Conservation (phyloP, 192 early-diverging fungal species). For the Glomus cerebriforme region DNA sequence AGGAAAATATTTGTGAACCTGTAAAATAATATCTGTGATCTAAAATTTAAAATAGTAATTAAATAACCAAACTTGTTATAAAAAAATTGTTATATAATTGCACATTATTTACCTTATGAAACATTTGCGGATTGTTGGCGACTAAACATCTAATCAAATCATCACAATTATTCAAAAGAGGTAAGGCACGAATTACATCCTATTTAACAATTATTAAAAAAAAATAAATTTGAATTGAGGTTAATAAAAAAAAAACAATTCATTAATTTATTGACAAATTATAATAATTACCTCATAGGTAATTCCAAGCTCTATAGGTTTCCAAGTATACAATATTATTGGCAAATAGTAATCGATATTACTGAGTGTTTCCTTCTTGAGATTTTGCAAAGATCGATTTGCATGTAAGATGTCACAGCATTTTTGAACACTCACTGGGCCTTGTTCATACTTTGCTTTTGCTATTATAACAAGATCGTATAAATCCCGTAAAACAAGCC, state of each 20-base stretch:
- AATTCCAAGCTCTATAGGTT: background rate
- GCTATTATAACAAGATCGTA: background rate
- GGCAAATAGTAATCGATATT: constrained; percentile 21
- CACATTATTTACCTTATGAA: constrained; percentile 5
- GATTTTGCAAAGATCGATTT: background rate
- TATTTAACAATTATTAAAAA: background rate
- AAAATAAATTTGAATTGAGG: too few relatives aligned
- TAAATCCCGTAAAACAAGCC: background rate
- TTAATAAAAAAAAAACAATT: background rate
- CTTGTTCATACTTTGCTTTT: background rate
- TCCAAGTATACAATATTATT: constrained; percentile 14
- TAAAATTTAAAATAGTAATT: background rate
- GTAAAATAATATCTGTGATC: background rate
- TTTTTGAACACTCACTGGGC: background rate
- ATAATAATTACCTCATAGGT: background rate
- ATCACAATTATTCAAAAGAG: background rate
- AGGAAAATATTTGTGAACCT: background rate
- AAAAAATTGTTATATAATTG: background rate
- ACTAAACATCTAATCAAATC: background rate
- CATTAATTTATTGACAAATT: background rate
- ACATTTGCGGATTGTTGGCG: background rate
- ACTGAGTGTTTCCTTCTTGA: background rate
- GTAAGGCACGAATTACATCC: constrained; percentile 9
- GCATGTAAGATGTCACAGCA: background rate
- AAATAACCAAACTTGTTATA: background rate